These are phyloP conservation scores for Chamaecrista fasciculata DNA, from an alignment of 306 rosid genomes.

Conservation along the genomic window DNA sequence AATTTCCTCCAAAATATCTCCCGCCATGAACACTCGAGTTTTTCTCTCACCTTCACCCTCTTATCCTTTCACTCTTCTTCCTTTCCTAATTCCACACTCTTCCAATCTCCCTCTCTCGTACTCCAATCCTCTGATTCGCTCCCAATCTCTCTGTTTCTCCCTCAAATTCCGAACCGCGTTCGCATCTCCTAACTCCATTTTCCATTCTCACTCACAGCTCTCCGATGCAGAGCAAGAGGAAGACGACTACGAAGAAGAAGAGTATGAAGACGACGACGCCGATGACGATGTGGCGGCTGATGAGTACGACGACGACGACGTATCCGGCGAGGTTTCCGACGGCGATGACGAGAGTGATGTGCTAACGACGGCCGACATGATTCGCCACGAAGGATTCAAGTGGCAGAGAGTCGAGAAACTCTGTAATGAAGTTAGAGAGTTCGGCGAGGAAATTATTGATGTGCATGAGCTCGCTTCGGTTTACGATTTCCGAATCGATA, in stretches of 20 bases:
- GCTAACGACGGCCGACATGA: conserved; percentile 12
- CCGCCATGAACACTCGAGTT: conserved; percentile 73
- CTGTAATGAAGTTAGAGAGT: conserved; percentile 61
- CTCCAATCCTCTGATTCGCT: conserved; percentile 39
- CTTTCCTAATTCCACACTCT: conserved; percentile 4
- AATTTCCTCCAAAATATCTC: conserved; percentile 37
- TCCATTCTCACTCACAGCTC: conserved; percentile 39
- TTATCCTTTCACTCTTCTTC: conserved; percentile 23
- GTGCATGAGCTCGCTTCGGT: conserved; percentile 74
- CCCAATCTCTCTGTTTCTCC: conserved; percentile 9
- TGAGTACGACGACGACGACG: conserved; percentile 78
- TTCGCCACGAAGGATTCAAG: conserved; percentile 50
- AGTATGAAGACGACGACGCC: conserved; percentile 48
- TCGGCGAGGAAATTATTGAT: conserved; percentile 73
- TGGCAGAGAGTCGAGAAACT: conserved; percentile 95
- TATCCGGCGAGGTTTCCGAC: conserved; percentile 44
- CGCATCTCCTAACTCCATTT: conserved; percentile 46
- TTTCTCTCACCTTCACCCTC: conserved; percentile 32
- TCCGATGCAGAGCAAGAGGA: conserved; percentile 55
- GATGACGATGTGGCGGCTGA: conserved; percentile 48
- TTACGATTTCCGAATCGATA: conserved; percentile 85
- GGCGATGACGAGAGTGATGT: conserved; percentile 50
- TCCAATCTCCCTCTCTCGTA: too few relatives aligned
- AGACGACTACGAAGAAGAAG: conserved; percentile 37
- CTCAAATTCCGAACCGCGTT: conserved; percentile 42